Base-by-base conservation (phyloP, 1,139 yeast genomes). In the Hanseniaspora sp. region DNA sequence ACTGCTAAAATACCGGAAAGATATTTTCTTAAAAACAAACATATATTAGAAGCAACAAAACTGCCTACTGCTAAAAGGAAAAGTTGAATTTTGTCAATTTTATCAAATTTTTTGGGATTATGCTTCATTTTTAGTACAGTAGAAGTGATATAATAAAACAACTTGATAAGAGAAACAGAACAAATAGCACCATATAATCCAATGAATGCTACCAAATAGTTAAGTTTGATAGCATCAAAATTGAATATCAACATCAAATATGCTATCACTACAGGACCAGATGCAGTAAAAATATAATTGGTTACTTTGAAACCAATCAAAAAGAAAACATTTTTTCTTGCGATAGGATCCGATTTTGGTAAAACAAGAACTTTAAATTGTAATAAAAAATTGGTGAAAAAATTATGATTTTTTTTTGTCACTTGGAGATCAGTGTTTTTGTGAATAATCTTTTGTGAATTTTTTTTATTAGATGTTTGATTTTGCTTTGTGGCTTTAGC, bases 341-440 rank as follows among this genome's bases (percentile, higher is more conserved):
- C 48, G 7, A 49, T 18, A 13, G 41, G 42, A 3, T 46, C 45
- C 7, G 33, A 37, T 37, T 49, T 49, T 7, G 47, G 44, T 6
- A 49, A 17, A 17, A 29, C 7, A 37, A 49, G 37, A 1, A 49
- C 53, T n/a, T 49, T 40, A 23, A 49, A 49, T 17, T 49, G 47
- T 23, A 5, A 5, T 6, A 41, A 12, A 28, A 41, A 23, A 9
- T 28, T n/a, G n/a, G n/a, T n/a, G n/a, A n/a, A n/a, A n/a, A n/a
- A n/a, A n/a, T n/a, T n/a, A n/a, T n/a, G n/a, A n/a, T n/a, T n/a
- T n/a, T n/a, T n/a, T n/a, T n/a, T n/a, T n/a, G n/a, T n/a, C n/a
- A n/a, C n/a, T n/a, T n/a, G n/a, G n/a, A n/a, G n/a, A n/a, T n/a
- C n/a, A n/a, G n/a, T n/a, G 37, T 49, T 4, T 35, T 43, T 12